Evolutionary conservation across 495 filamentous ascomycete genomes (phyloP).

Genomic region (Lepraria neglecta): DNA sequence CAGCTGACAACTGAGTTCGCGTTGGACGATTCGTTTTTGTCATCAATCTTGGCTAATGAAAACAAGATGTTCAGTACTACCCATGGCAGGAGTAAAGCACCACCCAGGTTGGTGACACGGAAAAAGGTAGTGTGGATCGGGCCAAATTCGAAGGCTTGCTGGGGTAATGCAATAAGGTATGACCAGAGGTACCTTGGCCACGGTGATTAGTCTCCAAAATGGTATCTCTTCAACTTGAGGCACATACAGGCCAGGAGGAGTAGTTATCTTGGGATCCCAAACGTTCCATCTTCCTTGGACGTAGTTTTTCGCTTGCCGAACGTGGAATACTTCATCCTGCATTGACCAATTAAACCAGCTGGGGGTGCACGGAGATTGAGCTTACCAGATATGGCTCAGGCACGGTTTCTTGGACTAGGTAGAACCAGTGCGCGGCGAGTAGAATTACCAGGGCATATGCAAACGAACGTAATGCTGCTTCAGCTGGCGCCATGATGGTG

Average conservation of each 20-base stretch:
- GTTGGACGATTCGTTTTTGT: neutral
- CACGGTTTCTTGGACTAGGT: conserved; percentile 40
- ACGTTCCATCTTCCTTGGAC: conserved; percentile 63
- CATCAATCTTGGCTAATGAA: neutral
- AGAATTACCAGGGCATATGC: neutral
- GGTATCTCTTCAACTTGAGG: neutral
- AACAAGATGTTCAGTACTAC: neutral
- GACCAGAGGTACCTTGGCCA: conserved; percentile 49
- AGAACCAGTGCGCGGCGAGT: conserved; percentile 10
- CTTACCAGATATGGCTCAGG: conserved; percentile 77
- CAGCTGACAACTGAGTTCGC: neutral
- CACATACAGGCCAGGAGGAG: conserved; percentile 79
- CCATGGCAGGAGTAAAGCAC: neutral
- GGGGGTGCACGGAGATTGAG: too few species aligned
- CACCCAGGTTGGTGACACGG: conserved; percentile 7
- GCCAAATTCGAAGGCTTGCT: neutral
- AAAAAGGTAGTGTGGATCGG: conserved; percentile 1
- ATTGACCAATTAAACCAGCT: neutral
- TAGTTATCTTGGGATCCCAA: conserved; percentile 97
- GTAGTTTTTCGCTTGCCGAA: conserved; percentile 85
- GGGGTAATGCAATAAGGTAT: conserved; percentile 34
- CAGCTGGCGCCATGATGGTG: too few species aligned
- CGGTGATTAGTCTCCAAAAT: conserved; percentile 6
- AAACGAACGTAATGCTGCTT: too few species aligned
- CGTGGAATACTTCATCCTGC: conserved; percentile 92